Percentiles rank a stretch among this genome's conserved stretches.
Conservation (phyloP, 495 filamentous ascomycete species). For the Staphylotrichum longicolle region DNA sequence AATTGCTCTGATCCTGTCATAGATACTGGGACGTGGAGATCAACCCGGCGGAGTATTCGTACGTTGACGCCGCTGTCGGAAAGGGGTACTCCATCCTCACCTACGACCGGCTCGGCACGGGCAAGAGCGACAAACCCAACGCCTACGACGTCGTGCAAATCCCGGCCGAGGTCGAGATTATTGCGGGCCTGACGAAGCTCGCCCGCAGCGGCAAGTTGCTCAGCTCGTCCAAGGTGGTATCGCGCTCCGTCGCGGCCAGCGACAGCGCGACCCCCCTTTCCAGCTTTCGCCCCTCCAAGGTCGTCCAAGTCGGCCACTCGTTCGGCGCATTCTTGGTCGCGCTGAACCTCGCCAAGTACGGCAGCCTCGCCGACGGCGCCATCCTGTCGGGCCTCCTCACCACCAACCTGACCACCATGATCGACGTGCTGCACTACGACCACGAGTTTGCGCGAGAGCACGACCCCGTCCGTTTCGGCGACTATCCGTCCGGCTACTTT, state of each 20-base stretch:
- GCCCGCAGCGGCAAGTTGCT: conserved; percentile 7
- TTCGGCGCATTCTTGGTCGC: conserved; percentile 1
- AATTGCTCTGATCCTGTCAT: neutral
- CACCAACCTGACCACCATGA: neutral
- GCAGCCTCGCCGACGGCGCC: neutral
- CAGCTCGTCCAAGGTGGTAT: neutral
- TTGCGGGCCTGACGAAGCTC: conserved; percentile 2
- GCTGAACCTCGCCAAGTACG: neutral
- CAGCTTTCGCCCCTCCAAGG: neutral
- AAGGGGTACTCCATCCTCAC: conserved; percentile 10
- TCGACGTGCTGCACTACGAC: conserved; percentile 2
- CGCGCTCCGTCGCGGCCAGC: no score
- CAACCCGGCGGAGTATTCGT: conserved; percentile 4
- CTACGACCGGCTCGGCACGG: neutral
- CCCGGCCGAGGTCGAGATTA: conserved; percentile 5
- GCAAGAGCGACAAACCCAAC: neutral
- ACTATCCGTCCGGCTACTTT: neutral
- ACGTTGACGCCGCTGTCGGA: conserved; percentile 3
- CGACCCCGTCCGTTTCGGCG: conserved; percentile 3
- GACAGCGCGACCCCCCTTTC: neutral
- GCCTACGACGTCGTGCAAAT: conserved; percentile 3
- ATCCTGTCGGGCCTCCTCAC: neutral
- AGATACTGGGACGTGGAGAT: conserved; percentile 4
- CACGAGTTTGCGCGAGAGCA: conserved; percentile 5
- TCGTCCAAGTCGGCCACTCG: conserved; percentile 10